Percentiles rank a stretch among this genome's conserved stretches.
phyloP scores from a whole-genome alignment of 768 basidiomycete species.

The Mrakia hoshinonis region DNA sequence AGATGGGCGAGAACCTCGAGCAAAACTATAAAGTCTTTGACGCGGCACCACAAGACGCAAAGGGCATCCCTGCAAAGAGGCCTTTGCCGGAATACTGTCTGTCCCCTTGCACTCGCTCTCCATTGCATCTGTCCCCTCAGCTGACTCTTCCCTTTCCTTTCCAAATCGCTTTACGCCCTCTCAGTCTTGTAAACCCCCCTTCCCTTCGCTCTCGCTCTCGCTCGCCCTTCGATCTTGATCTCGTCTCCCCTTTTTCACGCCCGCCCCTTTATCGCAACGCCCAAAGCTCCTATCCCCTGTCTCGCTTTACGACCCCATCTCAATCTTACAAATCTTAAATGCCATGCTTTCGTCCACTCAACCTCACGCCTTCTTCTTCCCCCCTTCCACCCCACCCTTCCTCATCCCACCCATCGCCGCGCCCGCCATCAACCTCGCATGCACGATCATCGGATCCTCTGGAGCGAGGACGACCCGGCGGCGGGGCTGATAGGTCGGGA shows the following conservation, averaged over 20 bases:
- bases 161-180: not conserved
- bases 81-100: conserved; percentile 29
- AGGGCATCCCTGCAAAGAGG: conserved; percentile 75
- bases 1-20: conserved; percentile 65
- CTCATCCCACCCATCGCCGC: not conserved
- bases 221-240: not conserved
- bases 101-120: not conserved
- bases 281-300: not conserved
- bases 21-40: conserved; percentile 59
- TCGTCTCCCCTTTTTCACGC: not conserved
- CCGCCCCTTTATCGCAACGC: not conserved
- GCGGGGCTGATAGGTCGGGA: too few relatives aligned
- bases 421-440: not conserved
- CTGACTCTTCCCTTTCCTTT: too few relatives aligned
- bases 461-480: too few relatives aligned
- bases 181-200: not conserved
- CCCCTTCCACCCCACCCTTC: not conserved
- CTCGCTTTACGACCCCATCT: not conserved
- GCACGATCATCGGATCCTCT: too few relatives aligned
- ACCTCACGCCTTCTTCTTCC: not conserved
- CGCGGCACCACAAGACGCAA: conserved; percentile 95
- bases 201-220: not conserved
- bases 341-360: not conserved
- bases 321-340: too few relatives aligned
- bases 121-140: too few relatives aligned